Evolutionary conservation across 2,329 filamentous ascomycete species (phyloP).

Genomic region (Colletotrichum brevisporum): DNA sequence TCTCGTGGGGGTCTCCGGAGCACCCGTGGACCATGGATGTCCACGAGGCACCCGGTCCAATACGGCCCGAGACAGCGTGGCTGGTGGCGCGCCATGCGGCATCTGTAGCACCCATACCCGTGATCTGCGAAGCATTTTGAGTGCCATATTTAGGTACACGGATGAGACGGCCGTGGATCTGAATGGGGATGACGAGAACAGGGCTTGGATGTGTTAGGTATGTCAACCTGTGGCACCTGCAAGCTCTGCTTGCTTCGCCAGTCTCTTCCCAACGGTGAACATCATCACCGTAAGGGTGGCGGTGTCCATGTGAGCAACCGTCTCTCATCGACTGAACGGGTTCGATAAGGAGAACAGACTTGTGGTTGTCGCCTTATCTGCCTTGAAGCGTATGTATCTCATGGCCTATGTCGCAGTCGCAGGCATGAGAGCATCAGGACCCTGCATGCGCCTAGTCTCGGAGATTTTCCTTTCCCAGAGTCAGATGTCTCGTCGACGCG

Average conservation of each 20-base stretch:
- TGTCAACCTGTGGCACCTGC: too few species aligned
- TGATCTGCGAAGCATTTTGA: background rate
- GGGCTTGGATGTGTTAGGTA: too few species aligned
- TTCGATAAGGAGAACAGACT: too few species aligned
- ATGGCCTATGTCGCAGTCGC: background rate
- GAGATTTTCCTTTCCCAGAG: constrained; percentile 17
- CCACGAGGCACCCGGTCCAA: constrained; percentile 20
- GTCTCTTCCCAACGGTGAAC: too few species aligned
- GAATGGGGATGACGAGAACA: too few species aligned
- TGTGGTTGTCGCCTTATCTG: too few species aligned
- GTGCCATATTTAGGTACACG: background rate
- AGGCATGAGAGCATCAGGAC: background rate
- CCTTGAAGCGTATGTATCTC: too few species aligned
- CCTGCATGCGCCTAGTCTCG: constrained; percentile 26
- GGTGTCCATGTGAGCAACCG: too few species aligned
- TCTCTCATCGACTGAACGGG: too few species aligned
- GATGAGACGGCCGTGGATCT: background rate
- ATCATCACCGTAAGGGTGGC: too few species aligned
- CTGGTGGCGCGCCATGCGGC: constrained; percentile 1
- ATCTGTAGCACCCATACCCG: background rate
- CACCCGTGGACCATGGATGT: background rate
- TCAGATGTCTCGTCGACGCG: constrained; percentile 14
- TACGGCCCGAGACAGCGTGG: background rate
- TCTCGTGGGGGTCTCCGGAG: background rate
- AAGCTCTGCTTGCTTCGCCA: too few species aligned